Base-by-base conservation (phyloP, 2,329 filamentous ascomycete genomes). In the Hymenoscyphus occultus region DNA sequence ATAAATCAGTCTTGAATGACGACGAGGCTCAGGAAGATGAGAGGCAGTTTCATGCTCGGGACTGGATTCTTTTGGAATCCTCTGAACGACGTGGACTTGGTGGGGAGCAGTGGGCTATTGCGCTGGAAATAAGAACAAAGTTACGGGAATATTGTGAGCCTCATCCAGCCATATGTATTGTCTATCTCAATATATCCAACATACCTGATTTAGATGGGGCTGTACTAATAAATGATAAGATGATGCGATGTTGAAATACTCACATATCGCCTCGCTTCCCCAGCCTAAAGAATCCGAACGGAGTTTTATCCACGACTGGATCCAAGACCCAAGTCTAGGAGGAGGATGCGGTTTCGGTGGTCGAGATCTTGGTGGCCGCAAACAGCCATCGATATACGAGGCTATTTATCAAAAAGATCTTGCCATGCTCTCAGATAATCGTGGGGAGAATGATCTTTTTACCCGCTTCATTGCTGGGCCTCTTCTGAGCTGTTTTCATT, bases 71-170 rank as follows among this genome's bases (percentile, higher is more conserved):
- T 57, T 16, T 66, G 31, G 19, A 48, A 22, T 60, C n/a, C 19
- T 65, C 67, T 7, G 31, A 68, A 40, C 40, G 62, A 22, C 22
- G 22, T 19, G 57, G 42, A 7, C 62, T 57, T 64, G 65, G 60
- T 5, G 62, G 62, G n/a, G 63, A 67, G 63, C 67, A 69, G 40
- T 65, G 61, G 65, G 22, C 40, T 7, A 9, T 69, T 16, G 65
- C 67, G 1, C 14, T 69, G 28, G 61, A 35, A 13, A 65, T 59
- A 14, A 63, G 67, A 40, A 19, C 10, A 16, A 67, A 67, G 51
- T 32, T 69, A 28, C 51, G 58, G 64, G 65, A 69, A 42, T 69
- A 69, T 54, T 67, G 67, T 69, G 56, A 28, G 63, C 59, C 19
- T 2, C n/a, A 6, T 9, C n/a, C 10, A 10, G 6, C 28, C 56